Percentiles rank a stretch among this genome's conserved stretches.
phyloP scores from a whole-genome alignment of 129 eudicot genomes.

The Silybum marianum region DNA sequence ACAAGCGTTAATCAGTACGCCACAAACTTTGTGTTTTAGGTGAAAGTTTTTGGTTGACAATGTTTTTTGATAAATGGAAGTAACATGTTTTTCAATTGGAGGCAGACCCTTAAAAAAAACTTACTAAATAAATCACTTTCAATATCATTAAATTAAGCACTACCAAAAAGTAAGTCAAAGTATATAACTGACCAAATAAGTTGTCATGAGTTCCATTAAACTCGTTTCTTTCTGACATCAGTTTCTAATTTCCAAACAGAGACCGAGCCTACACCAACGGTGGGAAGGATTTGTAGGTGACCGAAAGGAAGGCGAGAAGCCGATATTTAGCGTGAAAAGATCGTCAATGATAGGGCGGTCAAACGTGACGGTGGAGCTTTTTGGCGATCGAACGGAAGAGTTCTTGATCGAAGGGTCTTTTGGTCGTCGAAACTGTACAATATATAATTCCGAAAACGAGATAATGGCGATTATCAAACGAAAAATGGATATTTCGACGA shows the following conservation, averaged over 20 bases:
- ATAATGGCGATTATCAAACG: constrained; percentile 66
- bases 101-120: too few species aligned
- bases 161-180: too few species aligned
- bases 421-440: constrained; percentile 48
- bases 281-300: constrained; percentile 94
- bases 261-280: constrained; percentile 85
- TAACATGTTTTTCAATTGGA: too few species aligned
- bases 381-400: constrained; percentile 51
- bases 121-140: too few species aligned
- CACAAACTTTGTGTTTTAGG: too few species aligned
- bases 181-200: too few species aligned
- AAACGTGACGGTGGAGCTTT: constrained; percentile 72
- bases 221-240: too few species aligned
- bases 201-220: too few species aligned
- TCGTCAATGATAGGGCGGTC: constrained; percentile 82
- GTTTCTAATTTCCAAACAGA: constrained; percentile 34
- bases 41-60: too few species aligned
- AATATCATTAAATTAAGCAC: too few species aligned
- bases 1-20: too few species aligned
- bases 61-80: too few species aligned
- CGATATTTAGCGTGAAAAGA: constrained; percentile 80
- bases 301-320: constrained; percentile 62
- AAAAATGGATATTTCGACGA: constrained; percentile 62
- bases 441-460: constrained; percentile 39
- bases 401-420: constrained; percentile 77